These are phyloP conservation scores for Mycena indigotica DNA, from an alignment of 768 basidiomycete genomes.

Conservation along the genomic window DNA sequence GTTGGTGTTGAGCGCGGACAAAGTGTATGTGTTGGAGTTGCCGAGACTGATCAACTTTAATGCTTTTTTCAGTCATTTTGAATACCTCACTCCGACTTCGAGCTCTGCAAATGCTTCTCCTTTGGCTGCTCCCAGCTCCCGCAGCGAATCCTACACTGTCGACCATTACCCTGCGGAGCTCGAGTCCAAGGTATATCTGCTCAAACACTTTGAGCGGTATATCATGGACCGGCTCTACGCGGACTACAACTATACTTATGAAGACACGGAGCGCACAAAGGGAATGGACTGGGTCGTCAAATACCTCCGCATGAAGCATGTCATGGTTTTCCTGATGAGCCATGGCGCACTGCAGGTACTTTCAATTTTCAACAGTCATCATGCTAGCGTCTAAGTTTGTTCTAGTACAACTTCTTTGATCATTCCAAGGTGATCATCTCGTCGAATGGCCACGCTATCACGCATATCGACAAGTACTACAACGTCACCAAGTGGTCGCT, in stretches of 20 bases:
- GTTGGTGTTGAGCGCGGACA: conserved; percentile 82
- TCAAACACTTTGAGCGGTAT: conserved; percentile 93
- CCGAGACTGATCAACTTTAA: conserved; percentile 1
- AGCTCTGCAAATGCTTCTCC: conserved; percentile 43
- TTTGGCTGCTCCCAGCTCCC: conserved; percentile 68
- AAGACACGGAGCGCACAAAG: conserved; percentile 63
- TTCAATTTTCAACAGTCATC: neutral
- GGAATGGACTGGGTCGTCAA: conserved; percentile 97
- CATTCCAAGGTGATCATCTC: conserved; percentile 94
- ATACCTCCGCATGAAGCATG: conserved; percentile 95
- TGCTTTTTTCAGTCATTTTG: conserved; percentile 67
- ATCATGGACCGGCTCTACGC: conserved; percentile 90
- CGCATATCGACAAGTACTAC: conserved; percentile 91
- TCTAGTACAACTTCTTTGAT: conserved; percentile 97
- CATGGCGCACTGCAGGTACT: conserved; percentile 91
- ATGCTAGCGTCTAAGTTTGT: conserved; percentile 3
- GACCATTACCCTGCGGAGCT: conserved; percentile 78
- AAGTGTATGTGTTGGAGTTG: conserved; percentile 59
- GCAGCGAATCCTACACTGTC: conserved; percentile 62
- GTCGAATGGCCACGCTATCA: conserved; percentile 73
- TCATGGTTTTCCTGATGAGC: conserved; percentile 94
- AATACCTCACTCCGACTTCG: conserved; percentile 65
- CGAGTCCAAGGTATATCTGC: conserved; percentile 86
- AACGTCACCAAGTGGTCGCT: conserved; percentile 73
- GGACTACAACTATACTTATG: conserved; percentile 81